These are phyloP conservation scores for Xylariaceae sp. DNA, from an alignment of 2,329 filamentous ascomycete species.

Conservation along the genomic window DNA sequence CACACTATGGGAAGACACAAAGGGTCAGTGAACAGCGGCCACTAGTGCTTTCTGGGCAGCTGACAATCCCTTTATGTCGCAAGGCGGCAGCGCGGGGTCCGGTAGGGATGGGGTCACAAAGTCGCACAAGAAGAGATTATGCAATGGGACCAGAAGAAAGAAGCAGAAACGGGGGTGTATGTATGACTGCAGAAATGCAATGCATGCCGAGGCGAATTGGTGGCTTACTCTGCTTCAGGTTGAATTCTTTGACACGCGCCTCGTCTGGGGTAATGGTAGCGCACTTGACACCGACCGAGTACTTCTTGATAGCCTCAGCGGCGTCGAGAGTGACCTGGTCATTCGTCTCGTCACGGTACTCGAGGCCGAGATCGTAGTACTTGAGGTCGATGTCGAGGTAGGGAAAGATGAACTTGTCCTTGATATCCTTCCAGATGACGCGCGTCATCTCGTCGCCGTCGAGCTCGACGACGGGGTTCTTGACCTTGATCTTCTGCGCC, in stretches of 20 bases:
- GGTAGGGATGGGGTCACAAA: neutral
- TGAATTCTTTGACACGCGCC: slow-evolving; percentile 93
- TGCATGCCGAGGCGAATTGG: slow-evolving; percentile 14
- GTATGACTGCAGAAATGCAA: slow-evolving; percentile 6
- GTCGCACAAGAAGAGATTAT: too few relatives aligned
- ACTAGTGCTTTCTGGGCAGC: too few relatives aligned
- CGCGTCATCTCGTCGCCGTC: slow-evolving; percentile 96
- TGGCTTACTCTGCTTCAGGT: slow-evolving; percentile 87
- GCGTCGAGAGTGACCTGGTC: slow-evolving; percentile 94
- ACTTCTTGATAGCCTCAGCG: slow-evolving; percentile 97
- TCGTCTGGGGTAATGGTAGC: slow-evolving; percentile 99
- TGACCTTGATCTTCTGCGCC: slow-evolving; percentile 94
- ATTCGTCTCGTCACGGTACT: slow-evolving; percentile 92
- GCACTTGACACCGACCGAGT: slow-evolving; percentile 97
- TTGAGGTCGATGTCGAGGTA: slow-evolving; percentile 98
- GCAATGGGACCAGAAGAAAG: too few relatives aligned
- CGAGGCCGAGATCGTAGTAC: slow-evolving; percentile 86
- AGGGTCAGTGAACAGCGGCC: slow-evolving; percentile 2
- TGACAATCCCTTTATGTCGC: slow-evolving; percentile 2
- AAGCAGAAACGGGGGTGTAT: too few relatives aligned
- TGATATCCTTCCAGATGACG: slow-evolving; percentile 99
- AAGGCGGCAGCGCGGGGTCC: neutral
- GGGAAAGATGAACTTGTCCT: slow-evolving; percentile 95
- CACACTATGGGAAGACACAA: slow-evolving; percentile 60
- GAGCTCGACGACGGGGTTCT: slow-evolving; percentile 97